phyloP scores from a whole-genome alignment of 495 filamentous ascomycete genomes.

The Aspergillus conjunctus region DNA sequence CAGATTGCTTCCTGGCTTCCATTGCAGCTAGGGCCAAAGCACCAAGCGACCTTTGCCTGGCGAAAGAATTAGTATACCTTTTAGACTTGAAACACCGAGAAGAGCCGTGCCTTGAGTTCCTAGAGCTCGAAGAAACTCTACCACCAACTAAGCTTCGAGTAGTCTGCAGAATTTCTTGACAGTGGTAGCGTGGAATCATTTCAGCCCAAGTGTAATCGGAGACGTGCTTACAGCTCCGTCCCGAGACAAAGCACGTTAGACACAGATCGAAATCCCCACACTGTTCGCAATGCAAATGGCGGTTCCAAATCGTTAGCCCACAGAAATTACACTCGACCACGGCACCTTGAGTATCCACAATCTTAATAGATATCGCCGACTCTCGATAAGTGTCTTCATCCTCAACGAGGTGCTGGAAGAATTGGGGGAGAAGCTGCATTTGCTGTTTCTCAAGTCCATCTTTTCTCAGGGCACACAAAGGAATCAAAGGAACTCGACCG shows the following conservation, averaged over 20 bases:
- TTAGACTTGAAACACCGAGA: neutral
- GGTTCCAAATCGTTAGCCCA: constrained; percentile 29
- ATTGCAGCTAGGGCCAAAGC: constrained; percentile 17
- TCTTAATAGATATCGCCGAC: constrained; percentile 10
- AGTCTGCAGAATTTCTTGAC: constrained; percentile 11
- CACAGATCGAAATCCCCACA: constrained; percentile 30
- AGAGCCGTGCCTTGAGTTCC: constrained; percentile 8
- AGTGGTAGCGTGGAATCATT: constrained; percentile 17
- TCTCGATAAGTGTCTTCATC: constrained; percentile 22
- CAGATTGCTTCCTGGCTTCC: constrained; percentile 17
- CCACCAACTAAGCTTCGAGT: neutral
- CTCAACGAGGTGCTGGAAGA: constrained; percentile 21
- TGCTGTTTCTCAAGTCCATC: neutral
- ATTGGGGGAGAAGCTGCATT: constrained; percentile 4
- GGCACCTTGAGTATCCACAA: constrained; percentile 26
- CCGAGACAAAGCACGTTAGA: constrained; percentile 27
- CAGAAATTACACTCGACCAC: constrained; percentile 32
- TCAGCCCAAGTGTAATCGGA: constrained; percentile 25
- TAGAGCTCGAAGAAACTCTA: neutral
- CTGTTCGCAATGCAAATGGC: constrained; percentile 29
- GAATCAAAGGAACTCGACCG: constrained; percentile 27
- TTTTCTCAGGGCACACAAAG: constrained; percentile 17
- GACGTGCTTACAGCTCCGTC: constrained; percentile 28
- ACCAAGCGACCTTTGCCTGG: constrained; percentile 22
- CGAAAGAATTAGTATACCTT: neutral